These are phyloP conservation scores for Akanthomyces lecanii DNA, from an alignment of 2,329 filamentous ascomycete genomes.

Conservation along the genomic window DNA sequence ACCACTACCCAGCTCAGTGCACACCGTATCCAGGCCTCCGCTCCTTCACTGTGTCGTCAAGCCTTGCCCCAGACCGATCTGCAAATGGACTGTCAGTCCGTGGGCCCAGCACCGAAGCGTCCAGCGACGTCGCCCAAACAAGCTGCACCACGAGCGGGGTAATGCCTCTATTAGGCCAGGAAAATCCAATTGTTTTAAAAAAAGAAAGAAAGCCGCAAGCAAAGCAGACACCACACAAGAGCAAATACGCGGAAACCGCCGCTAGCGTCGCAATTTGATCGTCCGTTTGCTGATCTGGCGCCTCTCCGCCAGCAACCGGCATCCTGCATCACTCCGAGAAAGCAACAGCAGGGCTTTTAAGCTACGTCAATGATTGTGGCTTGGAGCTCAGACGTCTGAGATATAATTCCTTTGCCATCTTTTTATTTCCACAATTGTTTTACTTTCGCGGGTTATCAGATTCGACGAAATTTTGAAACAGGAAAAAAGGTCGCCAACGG, in stretches of 20 bases:
- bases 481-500: too few relatives aligned
- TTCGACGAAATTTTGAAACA: too few relatives aligned
- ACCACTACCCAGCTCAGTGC: neutral
- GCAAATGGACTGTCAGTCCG: neutral
- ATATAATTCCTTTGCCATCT: too few relatives aligned
- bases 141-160: conserved; percentile 11
- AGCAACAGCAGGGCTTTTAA: neutral
- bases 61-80: neutral
- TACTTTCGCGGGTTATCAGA: too few relatives aligned
- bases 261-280: conserved; percentile 3
- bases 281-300: neutral
- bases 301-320: neutral
- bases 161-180: neutral
- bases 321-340: conserved; percentile 6
- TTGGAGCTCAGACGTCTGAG: too few relatives aligned
- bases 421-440: too few relatives aligned
- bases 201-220: neutral
- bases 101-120: neutral
- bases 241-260: neutral
- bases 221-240: neutral
- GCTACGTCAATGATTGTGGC: neutral
- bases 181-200: neutral
- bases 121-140: neutral
- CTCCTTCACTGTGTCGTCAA: neutral
- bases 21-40: neutral